Evolutionary conservation across 805 yeast species (phyloP), one percentile per base, ranked within the genome.

Genomic region (Maudiozyma serrabonitensis): DNA sequence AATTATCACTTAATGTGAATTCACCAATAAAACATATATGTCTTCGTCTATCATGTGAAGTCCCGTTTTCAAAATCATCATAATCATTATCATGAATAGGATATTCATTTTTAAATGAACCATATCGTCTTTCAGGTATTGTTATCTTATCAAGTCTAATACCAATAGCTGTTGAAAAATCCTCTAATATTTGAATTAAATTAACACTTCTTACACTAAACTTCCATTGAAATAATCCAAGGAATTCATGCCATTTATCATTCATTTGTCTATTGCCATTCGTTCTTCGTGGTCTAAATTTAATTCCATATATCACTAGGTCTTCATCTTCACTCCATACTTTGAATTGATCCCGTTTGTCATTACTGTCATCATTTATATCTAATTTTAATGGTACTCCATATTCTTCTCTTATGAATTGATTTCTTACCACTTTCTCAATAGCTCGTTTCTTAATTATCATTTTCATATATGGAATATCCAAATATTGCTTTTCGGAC

Each of bases 261-360:
- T 45, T 48, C 9, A 34, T 11, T 19, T 19, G 37, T 26, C 28
- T 18, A n/a, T 18, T 31, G 13, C 52, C 50, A 19, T 54, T 46
- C 7, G 16, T n/a, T 16, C 18, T 16, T 2, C 9, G 8, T 19
- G 61, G 61, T 34, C 48, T 57, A 3, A 63, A 43, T 8, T 53
- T 48, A 9, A 63, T 28, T 15, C 67, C 68, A 32, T 56, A 58
- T 7, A 65, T 53, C 35, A 64, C 59, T 5, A 64, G 63, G 31
- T 59, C 60, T 43, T 57, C 59, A 40, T 65, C 67, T 43, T 64
- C 63, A 39, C 63, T 56, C 69, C 68, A 64, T 26, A 66, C 52
- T 21, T 54, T 52, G 37, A 63, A 60, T 13, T 57, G 54, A 13
- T 57, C 50, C 43, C 47, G 46, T n/a, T 46, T 48, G 18, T 35